phyloP scores from a whole-genome alignment of 805 yeast species.

The Candida tammaniensis region DNA sequence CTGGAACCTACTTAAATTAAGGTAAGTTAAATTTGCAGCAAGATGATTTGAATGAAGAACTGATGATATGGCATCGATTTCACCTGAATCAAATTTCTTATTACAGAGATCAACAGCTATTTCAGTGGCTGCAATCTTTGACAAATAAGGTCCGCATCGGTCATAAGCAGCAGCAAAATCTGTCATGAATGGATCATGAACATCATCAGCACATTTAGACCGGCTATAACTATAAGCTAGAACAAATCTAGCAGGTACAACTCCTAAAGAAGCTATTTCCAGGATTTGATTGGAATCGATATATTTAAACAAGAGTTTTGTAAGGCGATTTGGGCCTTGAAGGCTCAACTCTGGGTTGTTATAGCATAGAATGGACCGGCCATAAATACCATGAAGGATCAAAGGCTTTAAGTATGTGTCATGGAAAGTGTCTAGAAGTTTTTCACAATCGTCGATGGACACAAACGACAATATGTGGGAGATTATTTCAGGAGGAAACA shows the following conservation, averaged over 20 bases:
- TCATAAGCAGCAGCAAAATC: slow-evolving; percentile 3
- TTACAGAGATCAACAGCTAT: slow-evolving; percentile 13
- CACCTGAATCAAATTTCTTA: slow-evolving; percentile 9
- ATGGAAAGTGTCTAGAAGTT: neutral
- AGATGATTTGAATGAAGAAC: slow-evolving; percentile 8
- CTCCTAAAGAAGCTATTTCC: too few relatives aligned
- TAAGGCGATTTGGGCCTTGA: slow-evolving; percentile 4
- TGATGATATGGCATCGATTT: slow-evolving; percentile 3
- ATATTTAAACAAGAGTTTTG: slow-evolving; percentile 10
- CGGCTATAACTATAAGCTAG: slow-evolving; percentile 10
- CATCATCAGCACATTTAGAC: slow-evolving; percentile 5
- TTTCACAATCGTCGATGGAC: slow-evolving; percentile 12
- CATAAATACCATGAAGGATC: slow-evolving; percentile 11
- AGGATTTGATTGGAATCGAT: slow-evolving; percentile 4
- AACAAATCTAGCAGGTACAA: slow-evolving; percentile 13
- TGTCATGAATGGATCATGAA: slow-evolving; percentile 6
- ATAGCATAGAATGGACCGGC: slow-evolving; percentile 10
- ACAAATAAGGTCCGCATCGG: too few relatives aligned
- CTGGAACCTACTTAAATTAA: slow-evolving; percentile 15
- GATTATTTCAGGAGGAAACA: slow-evolving; percentile 14
- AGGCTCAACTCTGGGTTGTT: slow-evolving; percentile 5
- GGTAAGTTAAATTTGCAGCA: slow-evolving; percentile 11
- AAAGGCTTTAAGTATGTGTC: slow-evolving; percentile 4
- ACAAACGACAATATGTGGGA: slow-evolving; percentile 11
- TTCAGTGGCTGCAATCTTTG: slow-evolving; percentile 9